Evolutionary conservation across 495 filamentous ascomycete species (phyloP).

Genomic region (Sordaria brevicollis): DNA sequence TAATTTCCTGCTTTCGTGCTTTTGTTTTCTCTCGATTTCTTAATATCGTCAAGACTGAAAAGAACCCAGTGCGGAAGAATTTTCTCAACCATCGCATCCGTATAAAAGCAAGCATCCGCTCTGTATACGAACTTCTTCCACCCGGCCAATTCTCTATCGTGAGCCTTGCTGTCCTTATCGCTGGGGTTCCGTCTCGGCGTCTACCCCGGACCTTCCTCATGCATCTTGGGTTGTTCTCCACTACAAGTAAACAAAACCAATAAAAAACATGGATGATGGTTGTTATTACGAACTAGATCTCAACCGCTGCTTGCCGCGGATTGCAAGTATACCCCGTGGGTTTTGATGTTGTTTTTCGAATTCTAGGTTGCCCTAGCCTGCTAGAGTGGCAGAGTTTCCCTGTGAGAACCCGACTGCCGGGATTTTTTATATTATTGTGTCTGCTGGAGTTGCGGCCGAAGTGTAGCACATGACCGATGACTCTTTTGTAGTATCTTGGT

Average conservation of each 20-base stretch:
- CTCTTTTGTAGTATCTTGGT: background rate
- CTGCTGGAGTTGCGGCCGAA: background rate
- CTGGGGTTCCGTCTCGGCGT: background rate
- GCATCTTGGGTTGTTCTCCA: background rate
- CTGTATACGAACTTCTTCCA: background rate
- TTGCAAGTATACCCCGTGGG: background rate
- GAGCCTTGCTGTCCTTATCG: background rate
- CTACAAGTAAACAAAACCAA: background rate
- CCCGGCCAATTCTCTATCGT: background rate
- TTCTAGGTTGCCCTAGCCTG: background rate
- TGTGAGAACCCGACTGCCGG: background rate
- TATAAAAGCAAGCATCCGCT: background rate
- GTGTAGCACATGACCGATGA: background rate
- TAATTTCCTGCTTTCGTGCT: background rate
- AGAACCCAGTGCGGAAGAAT: background rate
- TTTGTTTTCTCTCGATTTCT: background rate
- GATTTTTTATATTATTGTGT: background rate
- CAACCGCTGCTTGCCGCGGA: background rate
- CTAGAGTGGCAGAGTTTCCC: background rate
- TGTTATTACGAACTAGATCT: background rate
- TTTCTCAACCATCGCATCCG: background rate
- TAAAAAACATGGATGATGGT: background rate
- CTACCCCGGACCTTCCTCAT: background rate
- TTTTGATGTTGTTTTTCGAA: background rate
- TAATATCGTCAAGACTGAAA: background rate